phyloP scores from a whole-genome alignment of 73 alveolate species.

The Tetrahymena elliotti region DNA sequence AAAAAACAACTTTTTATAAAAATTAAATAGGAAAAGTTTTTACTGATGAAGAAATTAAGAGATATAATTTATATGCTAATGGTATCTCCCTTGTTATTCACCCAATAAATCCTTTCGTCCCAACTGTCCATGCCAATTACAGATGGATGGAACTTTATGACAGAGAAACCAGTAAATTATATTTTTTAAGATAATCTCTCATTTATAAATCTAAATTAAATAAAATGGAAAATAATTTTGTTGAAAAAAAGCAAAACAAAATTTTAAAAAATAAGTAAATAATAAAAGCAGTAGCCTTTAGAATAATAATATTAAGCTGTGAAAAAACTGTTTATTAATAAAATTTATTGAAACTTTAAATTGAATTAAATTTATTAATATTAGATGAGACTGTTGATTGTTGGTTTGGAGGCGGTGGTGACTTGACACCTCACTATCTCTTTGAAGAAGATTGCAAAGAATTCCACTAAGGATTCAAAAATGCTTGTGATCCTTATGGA shows the following conservation, averaged over 20 bases:
- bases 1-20: no score
- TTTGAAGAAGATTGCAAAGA: conserved; percentile 51
- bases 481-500: conserved; percentile 36
- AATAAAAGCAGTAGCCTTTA: no score
- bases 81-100: conserved; percentile 76
- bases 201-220: no score
- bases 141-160: conserved; percentile 50
- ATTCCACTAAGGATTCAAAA: conserved; percentile 44
- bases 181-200: background rate
- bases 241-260: no score
- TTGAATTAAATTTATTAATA: no score
- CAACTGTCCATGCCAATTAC: conserved; percentile 82
- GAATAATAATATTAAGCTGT: no score
- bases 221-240: no score
- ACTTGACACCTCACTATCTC: conserved; percentile 73
- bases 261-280: no score
- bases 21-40: background rate
- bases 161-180: conserved; percentile 30
- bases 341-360: no score
- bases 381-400: conserved; percentile 32
- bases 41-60: background rate
- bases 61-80: conserved; percentile 49
- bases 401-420: conserved; percentile 91
- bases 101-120: conserved; percentile 66
- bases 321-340: no score